Conservation (phyloP, 1,284 basidiomycete genomes). For the Takashimella koratensis region DNA sequence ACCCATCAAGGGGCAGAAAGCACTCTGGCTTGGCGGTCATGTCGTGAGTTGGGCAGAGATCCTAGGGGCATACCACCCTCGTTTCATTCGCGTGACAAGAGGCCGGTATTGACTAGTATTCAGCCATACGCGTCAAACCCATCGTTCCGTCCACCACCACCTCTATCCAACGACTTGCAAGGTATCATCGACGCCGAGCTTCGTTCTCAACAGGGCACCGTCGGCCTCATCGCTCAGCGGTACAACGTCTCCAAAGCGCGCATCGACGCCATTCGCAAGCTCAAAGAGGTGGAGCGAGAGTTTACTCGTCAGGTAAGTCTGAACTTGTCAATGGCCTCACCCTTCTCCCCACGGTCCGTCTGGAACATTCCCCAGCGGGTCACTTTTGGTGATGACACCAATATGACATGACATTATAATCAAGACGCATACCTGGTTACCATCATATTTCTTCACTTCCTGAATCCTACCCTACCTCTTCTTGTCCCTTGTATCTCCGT, state of each 20-base stretch:
- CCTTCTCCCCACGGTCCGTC: conserved; percentile 1
- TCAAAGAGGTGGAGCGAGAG: conserved; percentile 45
- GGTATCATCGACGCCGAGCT: conserved; percentile 31
- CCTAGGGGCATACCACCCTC: too few species aligned
- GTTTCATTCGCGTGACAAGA: too few species aligned
- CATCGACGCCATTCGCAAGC: conserved; percentile 43
- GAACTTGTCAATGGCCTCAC: background rate
- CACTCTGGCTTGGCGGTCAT: conserved; percentile 42
- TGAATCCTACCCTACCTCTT: conserved; percentile 25
- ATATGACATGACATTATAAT: conserved; percentile 50
- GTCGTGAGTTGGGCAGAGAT: conserved; percentile 37
- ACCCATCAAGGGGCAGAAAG: conserved; percentile 26
- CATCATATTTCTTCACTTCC: conserved; percentile 50
- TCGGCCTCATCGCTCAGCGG: conserved; percentile 34
- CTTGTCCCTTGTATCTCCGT: background rate
- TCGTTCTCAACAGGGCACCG: conserved; percentile 17
- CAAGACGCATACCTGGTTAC: conserved; percentile 49
- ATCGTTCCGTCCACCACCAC: conserved; percentile 45
- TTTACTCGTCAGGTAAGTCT: conserved; percentile 43
- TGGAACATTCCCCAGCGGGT: background rate
- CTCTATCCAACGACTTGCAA: conserved; percentile 41
- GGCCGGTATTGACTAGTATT: too few species aligned
- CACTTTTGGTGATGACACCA: conserved; percentile 39
- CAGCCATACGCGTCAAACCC: conserved; percentile 48
- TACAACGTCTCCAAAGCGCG: conserved; percentile 44